phyloP scores from a whole-genome alignment of 306 rosid species.

The Purshia tridentata region DNA sequence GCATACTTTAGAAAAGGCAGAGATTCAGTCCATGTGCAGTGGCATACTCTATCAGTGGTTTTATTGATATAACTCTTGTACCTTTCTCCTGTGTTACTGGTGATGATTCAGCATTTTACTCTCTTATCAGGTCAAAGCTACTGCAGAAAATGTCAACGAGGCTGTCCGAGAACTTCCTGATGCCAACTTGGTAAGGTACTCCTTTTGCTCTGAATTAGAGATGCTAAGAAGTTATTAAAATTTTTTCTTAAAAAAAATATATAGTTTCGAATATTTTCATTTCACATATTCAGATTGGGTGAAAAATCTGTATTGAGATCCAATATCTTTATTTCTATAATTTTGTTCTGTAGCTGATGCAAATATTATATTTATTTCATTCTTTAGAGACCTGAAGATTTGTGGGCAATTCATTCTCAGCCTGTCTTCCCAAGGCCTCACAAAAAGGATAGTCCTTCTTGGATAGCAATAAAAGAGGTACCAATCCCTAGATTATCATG shows the following conservation, averaged over 20 bases:
- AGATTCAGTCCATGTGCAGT: not conserved
- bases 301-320: not conserved
- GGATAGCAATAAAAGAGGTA: conserved; percentile 93
- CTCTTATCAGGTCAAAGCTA: conserved; percentile 71
- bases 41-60: not conserved
- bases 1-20: not conserved
- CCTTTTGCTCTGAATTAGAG: conserved; percentile 34
- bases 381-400: conserved; percentile 79
- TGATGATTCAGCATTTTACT: conserved; percentile 19
- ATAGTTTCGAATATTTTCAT: not conserved
- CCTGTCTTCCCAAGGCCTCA: conserved; percentile 85
- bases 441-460: conserved; percentile 67
- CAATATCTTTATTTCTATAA: not conserved
- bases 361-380: conserved; percentile 22
- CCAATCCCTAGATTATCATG: conserved; percentile 12
- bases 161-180: conserved; percentile 99
- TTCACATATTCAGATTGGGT: not conserved
- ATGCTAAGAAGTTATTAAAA: not conserved
- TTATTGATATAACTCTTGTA: not conserved
- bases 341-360: conserved; percentile 18
- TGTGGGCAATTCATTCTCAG: conserved; percentile 87
- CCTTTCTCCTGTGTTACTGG: conserved; percentile 1
- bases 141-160: conserved; percentile 79
- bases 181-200: conserved; percentile 97
- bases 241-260: not conserved